Evolutionary conservation across 352 stramenopile species (phyloP), one percentile per base, ranked within the genome.

Genomic region (Pythium grandisporangium): DNA sequence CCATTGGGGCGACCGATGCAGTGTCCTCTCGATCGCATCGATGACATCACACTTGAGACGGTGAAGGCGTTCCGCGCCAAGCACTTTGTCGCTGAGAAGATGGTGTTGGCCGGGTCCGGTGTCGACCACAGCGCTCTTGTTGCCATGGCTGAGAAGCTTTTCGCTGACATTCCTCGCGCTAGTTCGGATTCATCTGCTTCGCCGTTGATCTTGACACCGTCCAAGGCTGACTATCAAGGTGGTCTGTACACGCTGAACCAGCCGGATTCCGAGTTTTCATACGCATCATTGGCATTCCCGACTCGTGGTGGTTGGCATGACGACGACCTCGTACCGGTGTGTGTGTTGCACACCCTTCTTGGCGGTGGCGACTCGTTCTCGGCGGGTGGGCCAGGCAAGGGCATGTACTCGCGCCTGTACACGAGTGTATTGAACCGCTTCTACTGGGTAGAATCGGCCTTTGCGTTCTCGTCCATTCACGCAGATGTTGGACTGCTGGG

Each of bases 331-430:
- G 93, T 99, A 14, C 78, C 95, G 0, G 84, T 95, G 26, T 99
- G 93, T 45, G 95, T 99, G 32, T 66, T 99, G 17, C 93, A 99
- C 61, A 98, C 95, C 34, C 66, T 99, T 8, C 61, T 99, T 13
- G 97, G 97, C 16, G 97, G 97, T 19, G 97, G 97, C 22, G 91
- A 95, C 51, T 98, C 91, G 43, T 99, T 99, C 65, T 99, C 95
- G 30, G 95, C 97, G 19, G 97, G 96, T 45, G 97, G 97, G 0
- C 97, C 97, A 14, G 97, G 97, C 32, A 99, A 99, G 63, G 97
- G 97, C 43, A 99, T 99, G 96, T 99, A 99, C 69, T 98, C 93
- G 38, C 86, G 96, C 1, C 76, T 99, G 38, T 99, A 99, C 70
- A 92, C 92, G 39, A 85, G 70, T 55, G 94, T 99, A 34, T 66